Base-by-base conservation (phyloP, 345 rosid genomes). In the rapeseed (Brassica napus) region DNA sequence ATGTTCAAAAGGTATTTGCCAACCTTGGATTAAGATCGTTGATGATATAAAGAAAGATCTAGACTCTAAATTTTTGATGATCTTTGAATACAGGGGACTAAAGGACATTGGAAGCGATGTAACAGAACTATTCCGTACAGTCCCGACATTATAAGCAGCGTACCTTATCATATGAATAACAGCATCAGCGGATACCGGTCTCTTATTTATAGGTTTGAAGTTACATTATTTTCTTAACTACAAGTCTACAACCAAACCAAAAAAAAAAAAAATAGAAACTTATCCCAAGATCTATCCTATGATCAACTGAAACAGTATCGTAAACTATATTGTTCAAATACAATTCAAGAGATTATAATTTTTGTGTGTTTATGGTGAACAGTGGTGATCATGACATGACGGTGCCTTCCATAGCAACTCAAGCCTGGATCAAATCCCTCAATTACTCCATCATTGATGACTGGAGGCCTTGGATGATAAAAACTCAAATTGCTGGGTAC, bases 361-460 rank as follows among this genome's bases (percentile, higher is more conserved):
- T 67, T 6, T 67, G 32, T 2, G 55, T 31, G 55, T 67, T 28
- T 35, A 57, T 28, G 12, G 5, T 8, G 8, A 42, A 79, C 78
- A 89, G 91, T 21, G 90, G 94, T 0, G 94, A 89, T 65, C 94
- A 82, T 62, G 94, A 89, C 71, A 23, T 86, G 71, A 0, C 8
- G 0, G 49, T 82, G 11, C 87, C 91, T 1, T 87, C 74, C 72
- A 2, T 76, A 24, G 81, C 79, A 34, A 88, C 94, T 26, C 86
- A 87, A 84, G 88, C 82, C 0, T 90, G 94, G 88, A 87, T 86
- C 57, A 68, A 75, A 72, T 74, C 86, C 1, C 83, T 88, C 0
- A 86, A 85, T 74, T 86, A 87, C 68, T 71, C 89, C 30, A 84
- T 85, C 10, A 8, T 81, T 8, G 83, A 88, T 10, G 86, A 90